Evolutionary conservation across 2,329 filamentous ascomycete genomes (phyloP).

Genomic region (Dothistroma pini): DNA sequence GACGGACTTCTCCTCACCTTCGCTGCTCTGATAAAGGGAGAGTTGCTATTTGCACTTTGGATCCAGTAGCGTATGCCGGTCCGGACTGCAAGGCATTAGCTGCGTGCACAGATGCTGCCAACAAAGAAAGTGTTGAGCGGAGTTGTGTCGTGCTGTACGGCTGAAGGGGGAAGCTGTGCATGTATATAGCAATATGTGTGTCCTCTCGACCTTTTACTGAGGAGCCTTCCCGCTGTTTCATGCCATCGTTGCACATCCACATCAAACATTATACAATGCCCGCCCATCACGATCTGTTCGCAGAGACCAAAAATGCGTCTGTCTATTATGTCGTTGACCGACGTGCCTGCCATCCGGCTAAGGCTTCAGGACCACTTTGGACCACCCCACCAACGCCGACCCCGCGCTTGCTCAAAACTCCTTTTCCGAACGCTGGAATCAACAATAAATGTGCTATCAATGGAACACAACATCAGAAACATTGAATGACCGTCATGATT

Average conservation of each 20-base stretch:
- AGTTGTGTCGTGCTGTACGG: neutral
- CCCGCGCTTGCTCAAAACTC: conserved; percentile 2
- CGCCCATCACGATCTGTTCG: neutral
- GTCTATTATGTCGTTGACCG: conserved; percentile 3
- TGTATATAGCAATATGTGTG: neutral
- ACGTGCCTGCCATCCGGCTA: neutral
- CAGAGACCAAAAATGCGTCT: neutral
- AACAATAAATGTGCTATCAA: conserved; percentile 7
- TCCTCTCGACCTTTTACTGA: neutral
- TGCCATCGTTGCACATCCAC: neutral
- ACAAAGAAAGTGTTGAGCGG: neutral
- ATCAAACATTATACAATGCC: neutral
- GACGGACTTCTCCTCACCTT: neutral
- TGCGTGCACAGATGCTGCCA: neutral
- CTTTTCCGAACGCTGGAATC: neutral
- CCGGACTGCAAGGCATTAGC: neutral
- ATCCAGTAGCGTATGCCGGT: neutral
- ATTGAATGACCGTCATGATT: neutral
- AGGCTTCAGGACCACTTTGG: conserved; percentile 1
- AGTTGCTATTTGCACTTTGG: neutral
- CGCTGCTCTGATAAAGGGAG: neutral
- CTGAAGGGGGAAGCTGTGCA: neutral
- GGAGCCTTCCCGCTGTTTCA: neutral
- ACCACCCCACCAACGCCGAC: neutral
- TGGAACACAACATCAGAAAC: conserved; percentile 2